These are phyloP conservation scores for Alternaria triticimaculans DNA, from an alignment of 2,329 filamentous ascomycete genomes.

Conservation along the genomic window DNA sequence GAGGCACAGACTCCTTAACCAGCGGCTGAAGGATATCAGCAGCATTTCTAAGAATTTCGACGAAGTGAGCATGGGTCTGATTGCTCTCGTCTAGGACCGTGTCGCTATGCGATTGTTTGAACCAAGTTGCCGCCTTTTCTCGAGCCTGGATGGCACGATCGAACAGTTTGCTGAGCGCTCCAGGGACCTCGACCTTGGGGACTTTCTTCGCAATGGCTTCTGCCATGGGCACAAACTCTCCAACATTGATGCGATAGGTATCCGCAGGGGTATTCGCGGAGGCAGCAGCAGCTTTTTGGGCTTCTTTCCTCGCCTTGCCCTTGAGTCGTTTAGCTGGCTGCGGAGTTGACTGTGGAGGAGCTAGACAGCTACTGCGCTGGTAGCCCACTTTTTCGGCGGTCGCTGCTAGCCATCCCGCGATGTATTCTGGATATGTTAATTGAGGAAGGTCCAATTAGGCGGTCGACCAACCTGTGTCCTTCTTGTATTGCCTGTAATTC, in stretches of 20 bases:
- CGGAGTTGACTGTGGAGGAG: background rate
- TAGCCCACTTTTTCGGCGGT: background rate
- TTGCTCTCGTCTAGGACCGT: background rate
- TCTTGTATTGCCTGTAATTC: background rate
- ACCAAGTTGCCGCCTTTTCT: background rate
- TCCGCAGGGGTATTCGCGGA: background rate
- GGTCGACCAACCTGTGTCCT: background rate
- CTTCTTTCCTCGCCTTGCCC: background rate
- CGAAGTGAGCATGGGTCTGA: background rate
- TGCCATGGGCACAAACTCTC: background rate
- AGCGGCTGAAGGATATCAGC: background rate
- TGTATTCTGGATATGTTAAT: background rate
- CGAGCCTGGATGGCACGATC: background rate
- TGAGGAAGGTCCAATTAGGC: background rate
- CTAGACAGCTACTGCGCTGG: background rate
- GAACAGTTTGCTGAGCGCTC: background rate
- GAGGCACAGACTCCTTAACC: background rate
- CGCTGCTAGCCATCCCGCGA: background rate
- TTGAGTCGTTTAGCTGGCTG: background rate
- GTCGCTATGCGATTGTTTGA: background rate
- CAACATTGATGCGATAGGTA: background rate
- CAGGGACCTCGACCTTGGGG: background rate
- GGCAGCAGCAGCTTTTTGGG: background rate
- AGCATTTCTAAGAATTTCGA: background rate
- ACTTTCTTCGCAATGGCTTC: background rate